These are phyloP conservation scores for Apiotrichum montevideense DNA, from an alignment of 1,284 basidiomycete species.

Conservation along the genomic window DNA sequence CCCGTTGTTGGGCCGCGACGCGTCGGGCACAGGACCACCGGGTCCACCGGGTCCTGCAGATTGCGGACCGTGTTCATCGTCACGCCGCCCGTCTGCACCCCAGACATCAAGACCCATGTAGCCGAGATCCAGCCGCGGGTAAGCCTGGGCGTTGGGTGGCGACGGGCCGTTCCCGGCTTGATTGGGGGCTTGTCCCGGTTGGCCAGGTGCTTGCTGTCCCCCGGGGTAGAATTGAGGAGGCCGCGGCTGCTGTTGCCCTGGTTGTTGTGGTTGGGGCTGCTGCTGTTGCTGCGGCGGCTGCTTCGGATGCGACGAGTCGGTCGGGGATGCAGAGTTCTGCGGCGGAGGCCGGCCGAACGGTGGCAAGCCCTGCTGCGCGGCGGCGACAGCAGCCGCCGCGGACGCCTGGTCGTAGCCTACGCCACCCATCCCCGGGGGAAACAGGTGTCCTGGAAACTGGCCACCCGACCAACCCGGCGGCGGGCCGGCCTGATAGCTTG, in stretches of 20 bases:
- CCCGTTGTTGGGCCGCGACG: background rate
- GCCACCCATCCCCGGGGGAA: background rate
- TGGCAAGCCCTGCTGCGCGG: background rate
- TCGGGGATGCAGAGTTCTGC: background rate
- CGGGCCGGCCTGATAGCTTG: background rate
- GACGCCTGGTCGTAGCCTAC: background rate
- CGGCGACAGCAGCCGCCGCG: background rate
- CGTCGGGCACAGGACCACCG: background rate
- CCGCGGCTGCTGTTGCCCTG: too few species aligned
- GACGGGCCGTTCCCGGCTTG: background rate
- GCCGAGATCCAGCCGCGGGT: constrained; percentile 1
- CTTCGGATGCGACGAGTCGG: background rate
- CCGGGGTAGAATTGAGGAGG: background rate
- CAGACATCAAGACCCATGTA: constrained; percentile 3
- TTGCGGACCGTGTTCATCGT: background rate
- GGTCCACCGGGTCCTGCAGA: background rate
- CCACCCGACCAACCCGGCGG: background rate
- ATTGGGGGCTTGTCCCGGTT: background rate
- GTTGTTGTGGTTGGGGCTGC: background rate
- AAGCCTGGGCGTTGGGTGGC: background rate
- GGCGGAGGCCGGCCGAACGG: background rate
- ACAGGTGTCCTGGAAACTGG: background rate
- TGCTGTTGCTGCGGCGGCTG: background rate
- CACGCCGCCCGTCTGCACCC: background rate
- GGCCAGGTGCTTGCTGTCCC: background rate